phyloP scores from a whole-genome alignment of 2,329 filamentous ascomycete species.

The Lasiodiplodia hormozganensis region DNA sequence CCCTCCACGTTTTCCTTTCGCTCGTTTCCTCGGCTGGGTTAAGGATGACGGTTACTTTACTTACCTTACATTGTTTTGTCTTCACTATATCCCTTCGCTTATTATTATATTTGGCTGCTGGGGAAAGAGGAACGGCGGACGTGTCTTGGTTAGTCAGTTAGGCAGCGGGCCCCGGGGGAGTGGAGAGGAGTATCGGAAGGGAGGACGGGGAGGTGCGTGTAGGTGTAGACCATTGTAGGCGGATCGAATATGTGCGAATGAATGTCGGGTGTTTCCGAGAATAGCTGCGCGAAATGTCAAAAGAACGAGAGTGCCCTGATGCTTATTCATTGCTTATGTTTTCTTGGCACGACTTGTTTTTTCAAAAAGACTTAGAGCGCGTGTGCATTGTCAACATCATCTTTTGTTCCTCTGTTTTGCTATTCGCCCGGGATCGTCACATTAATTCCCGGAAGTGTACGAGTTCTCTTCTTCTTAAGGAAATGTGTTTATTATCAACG shows the following conservation, averaged over 20 bases:
- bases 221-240: neutral
- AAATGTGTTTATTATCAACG: neutral
- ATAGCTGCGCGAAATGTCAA: neutral
- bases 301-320: neutral
- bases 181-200: neutral
- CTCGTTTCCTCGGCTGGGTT: neutral
- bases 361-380: too few relatives aligned
- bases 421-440: too few relatives aligned
- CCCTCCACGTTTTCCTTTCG: neutral
- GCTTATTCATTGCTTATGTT: neutral
- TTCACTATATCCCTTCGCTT: slow-evolving; percentile 22
- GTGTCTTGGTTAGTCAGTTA: neutral
- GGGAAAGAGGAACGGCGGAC: neutral
- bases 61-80: neutral
- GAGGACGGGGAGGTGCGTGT: neutral
- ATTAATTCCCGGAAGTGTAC: too few relatives aligned
- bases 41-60: neutral
- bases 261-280: neutral
- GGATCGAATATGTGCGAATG: neutral
- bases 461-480: neutral
- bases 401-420: too few relatives aligned
- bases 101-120: neutral
- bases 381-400: too few relatives aligned
- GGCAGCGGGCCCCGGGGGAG: neutral
- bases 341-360: too few relatives aligned